Conservation (phyloP, 2,329 filamentous ascomycete genomes). For the Byssoonygena ceratinophila region DNA sequence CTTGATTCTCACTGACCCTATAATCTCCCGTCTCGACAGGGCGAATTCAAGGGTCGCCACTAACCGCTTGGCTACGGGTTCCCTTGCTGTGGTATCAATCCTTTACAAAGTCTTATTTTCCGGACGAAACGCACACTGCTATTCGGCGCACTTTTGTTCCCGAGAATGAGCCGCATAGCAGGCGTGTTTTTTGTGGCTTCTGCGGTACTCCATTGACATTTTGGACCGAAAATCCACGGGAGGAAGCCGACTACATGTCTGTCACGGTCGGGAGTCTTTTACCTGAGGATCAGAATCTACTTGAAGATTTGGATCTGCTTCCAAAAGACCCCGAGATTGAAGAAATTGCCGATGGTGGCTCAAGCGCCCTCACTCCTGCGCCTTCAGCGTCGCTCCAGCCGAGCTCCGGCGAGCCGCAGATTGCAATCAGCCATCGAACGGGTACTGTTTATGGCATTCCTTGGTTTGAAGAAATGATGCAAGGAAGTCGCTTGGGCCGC, state of each 20-base stretch:
- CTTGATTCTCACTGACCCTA: constrained; percentile 1
- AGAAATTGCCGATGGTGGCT: background rate
- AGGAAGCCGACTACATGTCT: constrained; percentile 67
- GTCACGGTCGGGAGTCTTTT: constrained; percentile 69
- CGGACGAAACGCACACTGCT: constrained; percentile 59
- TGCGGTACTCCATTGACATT: constrained; percentile 77
- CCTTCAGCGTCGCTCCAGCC: constrained; percentile 14
- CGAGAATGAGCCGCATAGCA: constrained; percentile 46
- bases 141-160: constrained; percentile 61
- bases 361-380: background rate
- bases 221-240: constrained; percentile 63
- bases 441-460: constrained; percentile 51
- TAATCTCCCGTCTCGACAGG: constrained; percentile 33
- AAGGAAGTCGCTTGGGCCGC: constrained; percentile 61
- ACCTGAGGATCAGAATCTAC: constrained; percentile 56
- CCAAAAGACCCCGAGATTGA: constrained; percentile 37
- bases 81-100: constrained; percentile 73
- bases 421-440: constrained; percentile 30
- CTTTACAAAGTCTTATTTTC: constrained; percentile 61
- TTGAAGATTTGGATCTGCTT: constrained; percentile 67
- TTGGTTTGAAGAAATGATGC: constrained; percentile 76
- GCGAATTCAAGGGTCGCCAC: constrained; percentile 56
- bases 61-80: constrained; percentile 73
- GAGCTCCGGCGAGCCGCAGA: constrained; percentile 16
- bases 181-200: constrained; percentile 80